Conservation (phyloP, 2,329 filamentous ascomycete genomes). For the Gliomastix tumulicola region DNA sequence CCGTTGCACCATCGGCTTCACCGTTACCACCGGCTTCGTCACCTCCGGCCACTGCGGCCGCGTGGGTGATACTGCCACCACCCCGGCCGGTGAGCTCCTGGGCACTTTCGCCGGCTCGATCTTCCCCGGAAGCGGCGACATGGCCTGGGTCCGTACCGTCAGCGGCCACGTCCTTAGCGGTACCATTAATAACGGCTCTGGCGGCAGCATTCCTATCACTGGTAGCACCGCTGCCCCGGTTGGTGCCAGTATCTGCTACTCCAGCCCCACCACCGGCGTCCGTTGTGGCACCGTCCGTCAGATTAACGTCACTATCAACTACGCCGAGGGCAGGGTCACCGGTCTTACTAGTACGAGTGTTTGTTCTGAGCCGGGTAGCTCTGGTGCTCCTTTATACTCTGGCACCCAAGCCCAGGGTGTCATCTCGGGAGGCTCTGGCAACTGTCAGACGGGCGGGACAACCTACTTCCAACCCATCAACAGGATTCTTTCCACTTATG, state of each 20-base stretch:
- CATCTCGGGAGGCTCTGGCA: conserved; percentile 29
- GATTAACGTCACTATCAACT: conserved; percentile 8
- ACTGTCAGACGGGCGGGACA: conserved; percentile 23
- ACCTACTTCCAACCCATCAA: conserved; percentile 34
- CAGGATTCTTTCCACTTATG: conserved; percentile 27
- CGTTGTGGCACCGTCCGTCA: conserved; percentile 3
- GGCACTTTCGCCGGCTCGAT: conserved; percentile 3
- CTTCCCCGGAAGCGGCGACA: conserved; percentile 10
- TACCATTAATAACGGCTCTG: conserved; percentile 22
- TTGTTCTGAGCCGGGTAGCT: conserved; percentile 32
- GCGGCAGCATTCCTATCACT: conserved; percentile 11
- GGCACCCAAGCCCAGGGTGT: conserved; percentile 32
- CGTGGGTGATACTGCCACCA: conserved; percentile 4
- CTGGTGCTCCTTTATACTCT: conserved; percentile 29
- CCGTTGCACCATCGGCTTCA: conserved; percentile 6
- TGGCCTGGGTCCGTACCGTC: conserved; percentile 9
- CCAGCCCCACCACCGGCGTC: conserved; percentile 3
- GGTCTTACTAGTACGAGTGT: conserved; percentile 30
- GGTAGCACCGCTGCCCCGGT: conserved; percentile 4
- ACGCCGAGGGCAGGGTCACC: conserved; percentile 27
- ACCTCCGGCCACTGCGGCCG: conserved; percentile 6
- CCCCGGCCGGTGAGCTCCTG: conserved; percentile 1
- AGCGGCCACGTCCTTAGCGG: conserved; percentile 21
- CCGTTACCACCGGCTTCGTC: conserved; percentile 4
- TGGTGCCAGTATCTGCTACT: conserved; percentile 6